Conservation (phyloP, 495 filamentous ascomycete genomes). For the Hypoxylon rickii region DNA sequence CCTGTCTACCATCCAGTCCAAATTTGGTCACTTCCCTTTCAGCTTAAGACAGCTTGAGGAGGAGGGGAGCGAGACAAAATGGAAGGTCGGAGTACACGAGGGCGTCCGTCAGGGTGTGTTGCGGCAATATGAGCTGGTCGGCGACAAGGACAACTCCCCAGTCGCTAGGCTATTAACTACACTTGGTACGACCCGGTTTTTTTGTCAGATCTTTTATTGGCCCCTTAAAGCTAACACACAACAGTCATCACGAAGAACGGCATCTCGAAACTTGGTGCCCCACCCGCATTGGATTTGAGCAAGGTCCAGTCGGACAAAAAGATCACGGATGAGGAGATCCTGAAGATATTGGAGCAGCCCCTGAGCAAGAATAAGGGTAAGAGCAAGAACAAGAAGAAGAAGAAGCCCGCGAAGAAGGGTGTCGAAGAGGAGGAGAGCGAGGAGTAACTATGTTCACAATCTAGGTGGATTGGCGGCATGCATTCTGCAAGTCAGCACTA, state of each 20-base stretch:
- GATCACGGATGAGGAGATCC: conserved; percentile 92
- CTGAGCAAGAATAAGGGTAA: conserved; percentile 73
- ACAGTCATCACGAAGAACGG: conserved; percentile 98
- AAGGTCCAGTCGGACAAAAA: conserved; percentile 95
- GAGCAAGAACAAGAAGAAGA: conserved; percentile 94
- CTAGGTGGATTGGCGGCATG: background rate
- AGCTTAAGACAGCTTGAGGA: conserved; percentile 95
- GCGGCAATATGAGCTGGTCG: conserved; percentile 92
- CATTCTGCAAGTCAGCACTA: conserved; percentile 10
- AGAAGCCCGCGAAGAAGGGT: conserved; percentile 71
- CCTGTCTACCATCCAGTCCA: conserved; percentile 90
- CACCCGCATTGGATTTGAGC: conserved; percentile 70
- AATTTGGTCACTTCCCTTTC: conserved; percentile 97
- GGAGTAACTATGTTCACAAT: conserved; percentile 35
- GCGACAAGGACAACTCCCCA: conserved; percentile 82
- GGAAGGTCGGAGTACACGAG: conserved; percentile 79
- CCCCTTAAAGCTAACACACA: conserved; percentile 24
- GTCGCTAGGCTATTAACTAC: conserved; percentile 89
- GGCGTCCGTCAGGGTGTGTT: conserved; percentile 90
- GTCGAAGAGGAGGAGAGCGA: conserved; percentile 41
- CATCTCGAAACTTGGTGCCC: conserved; percentile 77
- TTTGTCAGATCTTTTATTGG: conserved; percentile 2
- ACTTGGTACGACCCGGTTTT: conserved; percentile 68
- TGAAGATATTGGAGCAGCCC: conserved; percentile 89
- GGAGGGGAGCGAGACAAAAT: conserved; percentile 87